Evolutionary conservation across 306 rosid species (phyloP), one percentile per base, ranked within the genome.

Genomic region (Boehmeria nivea): DNA sequence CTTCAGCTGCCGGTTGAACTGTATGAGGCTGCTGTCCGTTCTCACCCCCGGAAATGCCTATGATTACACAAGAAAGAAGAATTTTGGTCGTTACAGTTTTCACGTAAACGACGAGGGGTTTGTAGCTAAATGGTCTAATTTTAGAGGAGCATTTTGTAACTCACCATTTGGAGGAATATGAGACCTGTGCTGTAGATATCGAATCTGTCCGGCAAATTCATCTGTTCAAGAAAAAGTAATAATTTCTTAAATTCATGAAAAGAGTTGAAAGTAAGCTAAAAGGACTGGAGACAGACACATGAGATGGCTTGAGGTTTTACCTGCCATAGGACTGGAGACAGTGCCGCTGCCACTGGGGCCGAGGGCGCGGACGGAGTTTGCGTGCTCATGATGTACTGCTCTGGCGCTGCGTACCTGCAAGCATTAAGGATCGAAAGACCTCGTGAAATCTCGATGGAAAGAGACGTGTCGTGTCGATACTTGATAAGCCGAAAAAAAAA

Each of bases 291-390:
- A n/a, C n/a, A n/a, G n/a, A n/a, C n/a, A n/a, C 34, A 47, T 18
- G 44, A 44, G 45, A 54, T 56, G 43, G 55, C 55, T 64, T 18
- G 28, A 3, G 43, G 42, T 61, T 57, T 62, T 47, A 80, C 98
- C 98, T 82, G 98, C 98, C 98, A 90, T 18, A 90, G 80, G 59
- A 90, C 98, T 14, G 98, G 98, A 54, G 98, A 87, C 57, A 90
- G 94, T 53, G 95, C 95, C 46, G 98, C 28, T 58, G 98, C 98
- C 50, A 90, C 98, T 0, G 95, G 94, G 62, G 90, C 98, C 33
- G 98, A 90, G 38, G 98, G 95, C 56, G 94, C 95, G 40, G 95
- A 90, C 48, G 94, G 98, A 54, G 98, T 90, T 75, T 90, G 95
- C 7, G 95, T 87, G 85, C 98, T 90, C 98, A 90, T 90, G 75